Conservation (phyloP, 257 asterid species). For the Perilla frutescens region DNA sequence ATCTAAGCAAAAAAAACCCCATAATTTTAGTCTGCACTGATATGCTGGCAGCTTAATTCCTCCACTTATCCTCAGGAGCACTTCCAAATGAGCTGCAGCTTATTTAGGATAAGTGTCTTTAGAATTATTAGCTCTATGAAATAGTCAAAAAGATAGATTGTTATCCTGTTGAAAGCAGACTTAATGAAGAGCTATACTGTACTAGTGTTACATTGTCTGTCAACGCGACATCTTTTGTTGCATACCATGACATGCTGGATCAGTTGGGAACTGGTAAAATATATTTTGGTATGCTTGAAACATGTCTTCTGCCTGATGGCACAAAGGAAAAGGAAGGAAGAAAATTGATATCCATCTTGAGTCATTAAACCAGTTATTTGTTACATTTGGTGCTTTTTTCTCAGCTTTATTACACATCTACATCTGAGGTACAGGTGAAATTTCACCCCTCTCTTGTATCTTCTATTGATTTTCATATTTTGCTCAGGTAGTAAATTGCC, state of each 20-base stretch:
- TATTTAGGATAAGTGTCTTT: not conserved
- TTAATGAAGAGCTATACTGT: not conserved
- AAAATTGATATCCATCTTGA: conserved; percentile 9
- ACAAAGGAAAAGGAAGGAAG: not conserved
- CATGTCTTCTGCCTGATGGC: conserved; percentile 2
- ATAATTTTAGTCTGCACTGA: conserved; percentile 7
- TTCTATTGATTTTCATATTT: conserved; percentile 29
- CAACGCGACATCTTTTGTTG: not conserved
- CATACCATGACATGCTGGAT: conserved; percentile 25
- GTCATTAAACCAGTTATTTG: conserved; percentile 27
- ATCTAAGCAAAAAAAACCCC: not conserved
- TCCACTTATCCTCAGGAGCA: not conserved
- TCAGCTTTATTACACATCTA: conserved; percentile 4
- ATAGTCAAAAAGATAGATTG: conserved; percentile 19
- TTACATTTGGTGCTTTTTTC: conserved; percentile 14
- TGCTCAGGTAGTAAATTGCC: conserved; percentile 90
- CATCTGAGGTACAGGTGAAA: conserved; percentile 24
- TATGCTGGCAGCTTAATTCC: conserved; percentile 4
- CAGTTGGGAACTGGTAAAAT: not conserved
- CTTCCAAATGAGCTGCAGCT: not conserved
- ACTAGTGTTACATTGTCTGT: conserved; percentile 5
- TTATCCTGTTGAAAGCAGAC: not conserved
- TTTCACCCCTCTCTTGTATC: conserved; percentile 30
- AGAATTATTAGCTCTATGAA: conserved; percentile 20
- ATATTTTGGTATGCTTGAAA: not conserved